phyloP scores from a whole-genome alignment of 176 grass and related monocot species.

The Oryza glaberrima region DNA sequence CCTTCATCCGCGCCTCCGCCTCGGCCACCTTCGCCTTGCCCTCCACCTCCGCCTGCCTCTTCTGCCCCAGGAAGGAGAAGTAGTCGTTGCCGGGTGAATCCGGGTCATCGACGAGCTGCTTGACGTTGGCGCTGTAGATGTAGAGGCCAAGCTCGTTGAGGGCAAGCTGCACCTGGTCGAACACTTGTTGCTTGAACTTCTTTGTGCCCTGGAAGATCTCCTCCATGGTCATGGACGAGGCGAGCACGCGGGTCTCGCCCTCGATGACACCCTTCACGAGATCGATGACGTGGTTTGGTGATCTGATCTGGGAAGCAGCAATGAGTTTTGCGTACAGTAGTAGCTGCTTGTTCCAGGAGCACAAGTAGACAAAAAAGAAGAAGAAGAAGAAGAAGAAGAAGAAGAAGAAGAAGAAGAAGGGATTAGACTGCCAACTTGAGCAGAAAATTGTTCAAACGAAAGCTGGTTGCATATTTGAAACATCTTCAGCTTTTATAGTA shows the following conservation, averaged over 20 bases:
- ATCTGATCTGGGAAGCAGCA: constrained; percentile 55
- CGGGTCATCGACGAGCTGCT: constrained; percentile 80
- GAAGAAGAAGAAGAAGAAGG: too few species aligned
- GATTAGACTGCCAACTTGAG: too few species aligned
- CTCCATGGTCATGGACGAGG: constrained; percentile 81
- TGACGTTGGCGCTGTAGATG: constrained; percentile 93
- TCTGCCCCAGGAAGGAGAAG: constrained; percentile 83
- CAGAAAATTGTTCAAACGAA: too few species aligned
- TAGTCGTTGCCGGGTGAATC: constrained; percentile 56
- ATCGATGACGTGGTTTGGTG: constrained; percentile 66
- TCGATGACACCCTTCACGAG: constrained; percentile 82
- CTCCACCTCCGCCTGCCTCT: constrained; percentile 77
- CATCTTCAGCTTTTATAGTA: too few species aligned
- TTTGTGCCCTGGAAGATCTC: constrained; percentile 78
- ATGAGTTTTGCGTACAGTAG: constrained; percentile 84
- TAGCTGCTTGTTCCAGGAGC: constrained; percentile 19
- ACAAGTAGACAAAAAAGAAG: too few species aligned
- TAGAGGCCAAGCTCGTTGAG: constrained; percentile 81
- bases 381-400: too few species aligned
- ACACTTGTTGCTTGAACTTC: constrained; percentile 66
- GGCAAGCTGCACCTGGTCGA: constrained; percentile 77
- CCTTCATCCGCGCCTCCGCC: constrained; percentile 70
- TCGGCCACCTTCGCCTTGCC: constrained; percentile 87
- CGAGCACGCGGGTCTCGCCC: constrained; percentile 78
- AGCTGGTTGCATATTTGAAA: too few species aligned